Conservation (phyloP, 208 protist genomes). For the Trypanosoma brucei region DNA sequence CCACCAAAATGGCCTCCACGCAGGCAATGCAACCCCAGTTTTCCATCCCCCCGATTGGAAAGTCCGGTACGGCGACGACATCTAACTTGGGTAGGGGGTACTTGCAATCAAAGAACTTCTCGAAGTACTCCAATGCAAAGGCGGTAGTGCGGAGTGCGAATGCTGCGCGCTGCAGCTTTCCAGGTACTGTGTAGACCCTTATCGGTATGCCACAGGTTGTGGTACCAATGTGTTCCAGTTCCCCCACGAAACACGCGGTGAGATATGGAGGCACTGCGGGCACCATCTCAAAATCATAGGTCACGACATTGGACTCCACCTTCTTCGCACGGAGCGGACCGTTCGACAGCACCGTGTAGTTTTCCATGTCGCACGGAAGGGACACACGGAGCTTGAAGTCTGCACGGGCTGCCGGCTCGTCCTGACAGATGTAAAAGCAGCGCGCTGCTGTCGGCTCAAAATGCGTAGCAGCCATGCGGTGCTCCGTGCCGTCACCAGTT, state of each 20-base stretch:
- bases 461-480: conserved; percentile 93
- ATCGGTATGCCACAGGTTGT: conserved; percentile 63
- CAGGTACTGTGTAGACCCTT: conserved; percentile 65
- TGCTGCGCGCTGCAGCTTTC: conserved; percentile 51
- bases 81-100: conserved; percentile 97
- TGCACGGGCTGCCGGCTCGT: conserved; percentile 95
- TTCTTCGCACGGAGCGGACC: conserved; percentile 49
- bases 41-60: conserved; percentile 97
- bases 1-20: conserved; percentile 86
- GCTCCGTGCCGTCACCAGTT: conserved; percentile 56
- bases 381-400: conserved; percentile 91
- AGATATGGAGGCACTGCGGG: conserved; percentile 95
- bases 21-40: conserved; percentile 95
- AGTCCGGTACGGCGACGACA: conserved; percentile 95
- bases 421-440: conserved; percentile 94
- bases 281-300: conserved; percentile 79
- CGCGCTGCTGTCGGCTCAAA: conserved; percentile 95
- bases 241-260: conserved; percentile 91
- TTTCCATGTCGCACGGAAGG: conserved; percentile 50
- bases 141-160: conserved; percentile 82
- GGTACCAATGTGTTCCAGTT: conserved; percentile 81
- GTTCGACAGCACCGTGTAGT: conserved; percentile 81
- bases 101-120: conserved; percentile 83
- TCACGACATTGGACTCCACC: conserved; percentile 25
- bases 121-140: conserved; percentile 81